Conservation (phyloP, 148 eudicot genomes). For the Oxyria digyna region DNA sequence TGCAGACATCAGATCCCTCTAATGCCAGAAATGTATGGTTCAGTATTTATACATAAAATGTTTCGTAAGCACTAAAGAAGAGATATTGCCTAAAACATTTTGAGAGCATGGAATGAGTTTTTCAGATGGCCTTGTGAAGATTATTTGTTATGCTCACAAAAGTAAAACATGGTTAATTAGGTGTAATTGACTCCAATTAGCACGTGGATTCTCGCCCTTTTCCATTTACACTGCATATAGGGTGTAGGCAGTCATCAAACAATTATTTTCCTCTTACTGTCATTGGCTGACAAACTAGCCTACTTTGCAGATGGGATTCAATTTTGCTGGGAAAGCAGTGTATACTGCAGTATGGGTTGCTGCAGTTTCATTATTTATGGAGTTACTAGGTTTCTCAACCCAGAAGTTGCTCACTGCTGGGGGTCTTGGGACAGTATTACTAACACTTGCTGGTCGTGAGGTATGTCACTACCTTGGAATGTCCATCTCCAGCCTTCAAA, state of each 20-base stretch:
- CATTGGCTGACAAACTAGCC: background rate
- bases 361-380: slow-evolving; percentile 82
- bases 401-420: slow-evolving; percentile 94
- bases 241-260: background rate
- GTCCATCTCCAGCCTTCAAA: background rate
- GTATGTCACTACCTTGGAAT: slow-evolving; percentile 21
- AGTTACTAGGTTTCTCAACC: slow-evolving; percentile 87
- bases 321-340: slow-evolving; percentile 91
- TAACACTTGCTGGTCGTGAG: slow-evolving; percentile 98
- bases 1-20: slow-evolving; percentile 47
- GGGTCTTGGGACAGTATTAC: slow-evolving; percentile 91
- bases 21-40: slow-evolving; percentile 76
- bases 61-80: background rate
- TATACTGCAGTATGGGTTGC: slow-evolving; percentile 91
- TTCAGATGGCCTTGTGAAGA: background rate
- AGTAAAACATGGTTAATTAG: background rate
- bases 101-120: background rate
- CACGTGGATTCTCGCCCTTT: background rate
- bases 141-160: background rate
- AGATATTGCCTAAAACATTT: background rate
- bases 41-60: background rate
- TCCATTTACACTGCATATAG: background rate
- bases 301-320: slow-evolving; percentile 68
- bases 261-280: background rate
- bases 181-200: background rate